phyloP scores from a whole-genome alignment of 163 green algal genomes.

The Prototheca wickerhamii region DNA sequence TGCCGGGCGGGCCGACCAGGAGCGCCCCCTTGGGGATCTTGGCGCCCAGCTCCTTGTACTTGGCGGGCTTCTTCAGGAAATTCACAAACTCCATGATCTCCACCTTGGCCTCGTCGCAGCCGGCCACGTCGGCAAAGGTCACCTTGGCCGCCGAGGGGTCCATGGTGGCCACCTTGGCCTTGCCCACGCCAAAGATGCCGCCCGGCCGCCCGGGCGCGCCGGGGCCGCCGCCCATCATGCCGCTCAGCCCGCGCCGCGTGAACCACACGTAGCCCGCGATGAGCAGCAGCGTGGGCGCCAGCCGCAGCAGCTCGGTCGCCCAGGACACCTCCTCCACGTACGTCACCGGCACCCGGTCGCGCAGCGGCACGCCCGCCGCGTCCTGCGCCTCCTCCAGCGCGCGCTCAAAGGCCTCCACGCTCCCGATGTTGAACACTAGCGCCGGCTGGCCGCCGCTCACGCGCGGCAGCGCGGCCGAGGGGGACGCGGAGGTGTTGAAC shows the following conservation, averaged over 20 bases:
- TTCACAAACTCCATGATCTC: slow-evolving; percentile 99
- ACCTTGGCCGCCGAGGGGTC: slow-evolving; percentile 93
- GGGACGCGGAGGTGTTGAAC: not conserved
- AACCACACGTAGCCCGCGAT: slow-evolving; percentile 81
- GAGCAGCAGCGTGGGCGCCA: slow-evolving; percentile 84
- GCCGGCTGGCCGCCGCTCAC: not conserved
- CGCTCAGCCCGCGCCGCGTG: slow-evolving; percentile 55
- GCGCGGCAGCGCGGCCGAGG: not conserved
- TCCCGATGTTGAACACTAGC: slow-evolving; percentile 91
- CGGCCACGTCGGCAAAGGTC: slow-evolving; percentile 71
- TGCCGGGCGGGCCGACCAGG: slow-evolving; percentile 66
- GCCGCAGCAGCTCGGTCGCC: slow-evolving; percentile 66
- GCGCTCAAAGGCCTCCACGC: slow-evolving; percentile 91
- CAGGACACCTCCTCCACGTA: slow-evolving; percentile 48
- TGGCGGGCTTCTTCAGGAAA: slow-evolving; percentile 82
- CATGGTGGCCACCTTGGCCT: slow-evolving; percentile 69
- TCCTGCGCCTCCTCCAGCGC: slow-evolving; percentile 90
- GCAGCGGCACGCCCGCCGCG: slow-evolving; percentile 34
- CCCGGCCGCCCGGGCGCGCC: slow-evolving; percentile 36
- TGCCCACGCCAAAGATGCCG: slow-evolving; percentile 89
- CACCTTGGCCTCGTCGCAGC: slow-evolving; percentile 60
- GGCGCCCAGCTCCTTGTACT: slow-evolving; percentile 80
- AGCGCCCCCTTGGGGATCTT: slow-evolving; percentile 88
- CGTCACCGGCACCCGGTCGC: slow-evolving; percentile 33
- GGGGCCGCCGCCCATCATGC: slow-evolving; percentile 35